Percentiles rank a stretch among this genome's conserved stretches.
Conservation (phyloP, 345 rosid genomes). For the Euphorbia lathyris region DNA sequence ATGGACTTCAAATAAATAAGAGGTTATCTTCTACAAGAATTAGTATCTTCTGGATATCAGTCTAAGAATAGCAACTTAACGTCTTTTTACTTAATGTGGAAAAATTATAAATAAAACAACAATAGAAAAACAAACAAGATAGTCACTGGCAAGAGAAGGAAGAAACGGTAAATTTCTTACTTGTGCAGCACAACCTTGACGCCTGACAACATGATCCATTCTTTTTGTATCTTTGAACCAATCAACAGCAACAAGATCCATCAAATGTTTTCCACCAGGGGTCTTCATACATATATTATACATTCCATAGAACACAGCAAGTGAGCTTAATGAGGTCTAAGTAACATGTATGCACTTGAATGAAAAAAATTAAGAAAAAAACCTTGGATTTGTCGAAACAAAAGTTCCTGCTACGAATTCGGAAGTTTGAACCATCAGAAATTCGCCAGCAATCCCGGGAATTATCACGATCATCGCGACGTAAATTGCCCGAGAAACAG, state of each 20-base stretch:
- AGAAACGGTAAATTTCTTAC: slow-evolving; percentile 34
- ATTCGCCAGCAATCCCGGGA: slow-evolving; percentile 89
- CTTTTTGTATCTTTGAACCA: slow-evolving; percentile 97
- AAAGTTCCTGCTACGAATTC: slow-evolving; percentile 91
- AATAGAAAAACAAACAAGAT: neutral
- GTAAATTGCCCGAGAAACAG: slow-evolving; percentile 77
- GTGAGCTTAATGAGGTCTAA: slow-evolving; percentile 5
- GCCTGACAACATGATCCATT: slow-evolving; percentile 94
- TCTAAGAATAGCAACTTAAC: neutral
- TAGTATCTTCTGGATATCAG: neutral
- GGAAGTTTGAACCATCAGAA: slow-evolving; percentile 84
- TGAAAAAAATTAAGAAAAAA: slow-evolving; percentile 15
- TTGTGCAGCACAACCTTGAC: slow-evolving; percentile 94
- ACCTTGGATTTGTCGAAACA: slow-evolving; percentile 91
- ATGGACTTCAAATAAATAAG: neutral
- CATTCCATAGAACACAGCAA: slow-evolving; percentile 9
- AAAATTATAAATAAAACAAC: neutral
- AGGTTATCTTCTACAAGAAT: neutral
- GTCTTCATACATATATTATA: slow-evolving; percentile 41
- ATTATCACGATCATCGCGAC: slow-evolving; percentile 78
- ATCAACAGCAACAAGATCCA: slow-evolving; percentile 99
- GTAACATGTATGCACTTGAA: neutral
- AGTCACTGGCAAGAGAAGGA: neutral
- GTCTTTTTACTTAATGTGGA: neutral
- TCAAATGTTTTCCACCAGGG: slow-evolving; percentile 89